phyloP scores from a whole-genome alignment of 352 stramenopile species.

The Phytophthora brassicae region DNA sequence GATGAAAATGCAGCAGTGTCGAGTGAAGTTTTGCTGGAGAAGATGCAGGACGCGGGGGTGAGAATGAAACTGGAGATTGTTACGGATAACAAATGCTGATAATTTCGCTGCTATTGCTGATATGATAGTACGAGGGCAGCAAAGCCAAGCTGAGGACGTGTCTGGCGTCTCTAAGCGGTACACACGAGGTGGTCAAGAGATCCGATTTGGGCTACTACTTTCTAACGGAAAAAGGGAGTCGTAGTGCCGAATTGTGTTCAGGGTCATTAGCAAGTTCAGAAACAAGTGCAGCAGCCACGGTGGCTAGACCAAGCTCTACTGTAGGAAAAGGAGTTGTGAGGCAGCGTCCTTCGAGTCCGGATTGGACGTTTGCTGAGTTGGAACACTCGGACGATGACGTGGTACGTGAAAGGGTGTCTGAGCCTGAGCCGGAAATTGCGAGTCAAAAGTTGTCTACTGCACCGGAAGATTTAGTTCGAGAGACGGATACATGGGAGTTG shows the following conservation, averaged over 20 bases:
- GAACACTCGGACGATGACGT: constrained; percentile 45
- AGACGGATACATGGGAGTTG: constrained; percentile 71
- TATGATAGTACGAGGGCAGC: constrained; percentile 62
- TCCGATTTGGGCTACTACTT: constrained; percentile 46
- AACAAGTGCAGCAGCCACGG: not conserved
- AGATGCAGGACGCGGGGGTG: constrained; percentile 58
- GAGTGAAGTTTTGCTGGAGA: constrained; percentile 41
- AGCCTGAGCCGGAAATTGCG: constrained; percentile 25
- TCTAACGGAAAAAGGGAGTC: constrained; percentile 56
- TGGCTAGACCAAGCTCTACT: constrained; percentile 1
- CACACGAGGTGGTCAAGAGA: constrained; percentile 58
- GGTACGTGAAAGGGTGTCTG: not conserved
- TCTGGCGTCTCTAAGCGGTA: constrained; percentile 52
- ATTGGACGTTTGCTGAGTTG: constrained; percentile 41
- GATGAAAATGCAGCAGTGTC: constrained; percentile 40
- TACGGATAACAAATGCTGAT: not conserved
- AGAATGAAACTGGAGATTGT: constrained; percentile 5
- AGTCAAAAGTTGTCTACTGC: not conserved
- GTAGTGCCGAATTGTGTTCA: constrained; percentile 53
- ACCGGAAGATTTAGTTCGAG: constrained; percentile 25
- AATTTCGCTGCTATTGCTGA: not conserved
- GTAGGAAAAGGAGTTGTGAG: not conserved
- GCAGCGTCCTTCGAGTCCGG: constrained; percentile 10
- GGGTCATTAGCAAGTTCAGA: constrained; percentile 21
- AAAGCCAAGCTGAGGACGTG: constrained; percentile 56